Evolutionary conservation across 345 rosid species (phyloP).

Genomic region (Noccaea caerulescens): DNA sequence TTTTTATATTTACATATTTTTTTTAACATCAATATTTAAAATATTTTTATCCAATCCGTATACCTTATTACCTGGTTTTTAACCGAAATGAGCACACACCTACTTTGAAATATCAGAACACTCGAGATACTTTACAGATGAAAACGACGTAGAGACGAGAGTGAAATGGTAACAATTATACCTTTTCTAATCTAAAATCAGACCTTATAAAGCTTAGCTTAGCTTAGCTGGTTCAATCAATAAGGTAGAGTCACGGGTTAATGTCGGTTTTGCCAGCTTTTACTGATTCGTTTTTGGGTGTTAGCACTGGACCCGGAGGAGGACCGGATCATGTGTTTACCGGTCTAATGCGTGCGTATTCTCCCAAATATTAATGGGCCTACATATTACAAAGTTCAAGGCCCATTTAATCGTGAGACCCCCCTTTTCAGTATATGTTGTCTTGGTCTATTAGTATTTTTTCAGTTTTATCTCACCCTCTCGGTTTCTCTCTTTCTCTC

Average conservation of each 20-base stretch:
- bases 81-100: no score
- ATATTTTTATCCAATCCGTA: no score
- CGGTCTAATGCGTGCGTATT: neutral
- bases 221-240: slow-evolving; percentile 6
- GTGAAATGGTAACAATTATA: neutral
- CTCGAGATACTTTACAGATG: neutral
- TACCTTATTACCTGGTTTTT: no score
- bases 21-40: no score
- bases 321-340: neutral
- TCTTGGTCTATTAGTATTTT: neutral
- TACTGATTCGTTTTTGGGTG: neutral
- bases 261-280: neutral
- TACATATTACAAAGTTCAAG: neutral
- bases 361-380: slow-evolving; percentile 20
- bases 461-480: slow-evolving; percentile 14
- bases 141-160: neutral
- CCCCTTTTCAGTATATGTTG: neutral
- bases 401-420: neutral
- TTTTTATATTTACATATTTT: no score
- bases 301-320: neutral
- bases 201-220: neutral
- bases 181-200: neutral
- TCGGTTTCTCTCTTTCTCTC: neutral
- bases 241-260: neutral
- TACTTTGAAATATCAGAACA: no score